Conservation (phyloP, 2,329 filamentous ascomycete species). For the Coniella lustricola region DNA sequence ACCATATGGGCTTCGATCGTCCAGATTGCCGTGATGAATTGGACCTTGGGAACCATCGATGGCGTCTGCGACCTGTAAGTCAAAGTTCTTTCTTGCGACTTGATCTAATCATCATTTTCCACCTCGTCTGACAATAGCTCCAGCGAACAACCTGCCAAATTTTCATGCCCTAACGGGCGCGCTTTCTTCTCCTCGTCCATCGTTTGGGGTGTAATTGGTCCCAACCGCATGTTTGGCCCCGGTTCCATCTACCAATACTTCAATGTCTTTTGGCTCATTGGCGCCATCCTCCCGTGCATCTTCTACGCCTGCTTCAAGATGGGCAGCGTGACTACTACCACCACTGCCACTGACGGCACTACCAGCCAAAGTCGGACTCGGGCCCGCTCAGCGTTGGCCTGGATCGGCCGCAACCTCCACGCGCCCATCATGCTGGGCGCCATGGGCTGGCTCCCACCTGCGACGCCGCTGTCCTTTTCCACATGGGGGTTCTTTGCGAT, state of each 20-base stretch:
- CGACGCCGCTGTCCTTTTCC: slow-evolving; percentile 52
- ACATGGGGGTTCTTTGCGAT: slow-evolving; percentile 51
- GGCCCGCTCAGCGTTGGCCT: slow-evolving; percentile 1
- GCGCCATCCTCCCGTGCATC: slow-evolving; percentile 39
- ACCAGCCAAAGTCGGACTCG: no score
- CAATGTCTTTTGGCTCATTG: slow-evolving; percentile 48
- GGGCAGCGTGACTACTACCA: no score
- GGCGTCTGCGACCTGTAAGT: slow-evolving; percentile 38
- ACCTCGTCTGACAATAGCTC: slow-evolving; percentile 26
- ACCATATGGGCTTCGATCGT: slow-evolving; percentile 37
- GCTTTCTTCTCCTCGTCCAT: slow-evolving; percentile 45
- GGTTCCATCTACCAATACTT: slow-evolving; percentile 44
- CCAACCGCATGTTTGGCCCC: slow-evolving; percentile 45
- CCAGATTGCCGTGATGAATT: slow-evolving; percentile 39
- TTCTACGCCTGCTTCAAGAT: slow-evolving; percentile 34
- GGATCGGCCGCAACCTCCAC: slow-evolving; percentile 41
- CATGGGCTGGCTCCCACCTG: slow-evolving; percentile 47
- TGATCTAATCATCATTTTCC: neutral
- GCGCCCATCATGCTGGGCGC: slow-evolving; percentile 53
- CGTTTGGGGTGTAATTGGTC: slow-evolving; percentile 53
- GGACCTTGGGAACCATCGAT: slow-evolving; percentile 38
- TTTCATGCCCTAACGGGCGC: slow-evolving; percentile 36
- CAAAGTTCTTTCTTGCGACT: no score
- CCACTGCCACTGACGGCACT: no score
- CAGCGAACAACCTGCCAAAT: slow-evolving; percentile 35